A percentile compares a stretch with the other conserved stretches of the same genome.
Evolutionary conservation across 2,329 filamentous ascomycete species (phyloP).

Genomic region (Hypomyces rosellus): DNA sequence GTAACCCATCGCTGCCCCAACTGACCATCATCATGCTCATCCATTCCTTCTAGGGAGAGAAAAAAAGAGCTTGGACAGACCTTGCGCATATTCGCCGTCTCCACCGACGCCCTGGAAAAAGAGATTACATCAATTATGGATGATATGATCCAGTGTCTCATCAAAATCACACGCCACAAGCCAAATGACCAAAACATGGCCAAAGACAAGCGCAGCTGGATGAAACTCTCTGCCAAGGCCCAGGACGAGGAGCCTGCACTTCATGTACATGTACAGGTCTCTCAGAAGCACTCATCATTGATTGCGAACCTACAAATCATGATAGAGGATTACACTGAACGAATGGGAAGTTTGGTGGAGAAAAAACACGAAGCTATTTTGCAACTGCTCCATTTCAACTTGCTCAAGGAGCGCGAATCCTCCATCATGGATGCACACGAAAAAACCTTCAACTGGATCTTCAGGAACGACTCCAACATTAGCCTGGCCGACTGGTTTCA

Average conservation of each 20-base stretch:
- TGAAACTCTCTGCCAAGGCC: background rate
- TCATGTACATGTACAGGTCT: background rate
- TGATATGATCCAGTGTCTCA: background rate
- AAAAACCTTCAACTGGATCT: constrained; percentile 24
- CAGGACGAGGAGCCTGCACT: background rate
- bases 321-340: background rate
- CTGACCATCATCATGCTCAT: too few species aligned
- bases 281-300: background rate
- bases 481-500: constrained; percentile 19
- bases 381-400: constrained; percentile 1
- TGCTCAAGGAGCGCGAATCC: constrained; percentile 1
- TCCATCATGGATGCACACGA: constrained; percentile 4
- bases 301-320: background rate
- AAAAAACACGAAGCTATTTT: background rate
- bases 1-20: background rate
- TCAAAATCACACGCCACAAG: background rate
- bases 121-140: background rate
- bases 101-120: background rate
- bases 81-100: background rate
- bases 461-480: constrained; percentile 6
- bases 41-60: background rate
- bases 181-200: background rate
- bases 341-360: constrained; percentile 1
- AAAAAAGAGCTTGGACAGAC: background rate
- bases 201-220: background rate